Evolutionary conservation across 345 rosid genomes (phyloP).

Genomic region (Populus euphratica): DNA sequence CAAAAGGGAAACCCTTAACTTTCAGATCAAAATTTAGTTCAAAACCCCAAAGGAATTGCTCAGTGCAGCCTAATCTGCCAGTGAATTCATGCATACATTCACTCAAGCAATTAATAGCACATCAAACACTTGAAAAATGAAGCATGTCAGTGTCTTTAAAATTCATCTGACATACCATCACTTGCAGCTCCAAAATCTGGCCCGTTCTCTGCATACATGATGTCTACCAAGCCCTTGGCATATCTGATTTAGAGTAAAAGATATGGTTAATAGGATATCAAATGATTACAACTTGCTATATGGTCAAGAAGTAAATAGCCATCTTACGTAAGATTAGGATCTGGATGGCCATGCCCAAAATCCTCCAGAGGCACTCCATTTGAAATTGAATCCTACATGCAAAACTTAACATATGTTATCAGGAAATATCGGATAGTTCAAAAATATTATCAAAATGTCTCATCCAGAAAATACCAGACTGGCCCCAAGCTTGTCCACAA

Average conservation of each 20-base stretch:
- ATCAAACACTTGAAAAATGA: background rate
- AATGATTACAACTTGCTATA: slow-evolving; percentile 7
- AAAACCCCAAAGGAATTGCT: background rate
- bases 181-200: slow-evolving; percentile 98
- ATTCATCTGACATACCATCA: slow-evolving; percentile 56
- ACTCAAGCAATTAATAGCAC: slow-evolving; percentile 3
- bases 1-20: background rate
- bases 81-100: background rate
- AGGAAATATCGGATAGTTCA: slow-evolving; percentile 10
- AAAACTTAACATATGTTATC: slow-evolving; percentile 24
- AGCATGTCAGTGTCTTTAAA: background rate
- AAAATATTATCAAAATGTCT: slow-evolving; percentile 16
- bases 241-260: slow-evolving; percentile 49
- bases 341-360: slow-evolving; percentile 98
- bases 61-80: background rate
- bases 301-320: background rate
- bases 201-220: slow-evolving; percentile 71
- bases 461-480: slow-evolving; percentile 41
- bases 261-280: slow-evolving; percentile 13
- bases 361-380: slow-evolving; percentile 90
- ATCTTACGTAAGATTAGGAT: slow-evolving; percentile 90
- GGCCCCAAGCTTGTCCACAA: slow-evolving; percentile 83
- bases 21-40: background rate
- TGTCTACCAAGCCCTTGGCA: slow-evolving; percentile 83
- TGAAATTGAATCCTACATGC: slow-evolving; percentile 66